Evolutionary conservation across 176 grass and related monocot genomes (phyloP).

Genomic region (Eleusine coracana): DNA sequence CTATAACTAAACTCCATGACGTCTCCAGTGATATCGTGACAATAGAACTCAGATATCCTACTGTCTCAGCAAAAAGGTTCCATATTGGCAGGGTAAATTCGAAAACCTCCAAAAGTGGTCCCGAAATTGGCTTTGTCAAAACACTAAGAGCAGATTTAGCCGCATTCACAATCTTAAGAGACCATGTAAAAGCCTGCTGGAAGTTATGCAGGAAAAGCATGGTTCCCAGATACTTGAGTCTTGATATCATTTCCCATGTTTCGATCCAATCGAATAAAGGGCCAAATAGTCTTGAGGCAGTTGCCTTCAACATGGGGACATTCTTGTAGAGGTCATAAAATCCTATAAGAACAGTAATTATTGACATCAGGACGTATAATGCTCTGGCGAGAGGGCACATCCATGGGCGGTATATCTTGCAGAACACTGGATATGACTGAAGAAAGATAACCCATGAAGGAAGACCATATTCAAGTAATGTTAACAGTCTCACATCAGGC

Average conservation of each 20-base stretch:
- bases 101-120: conserved; percentile 77
- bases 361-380: conserved; percentile 88
- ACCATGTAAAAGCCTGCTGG: conserved; percentile 80
- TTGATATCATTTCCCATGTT: conserved; percentile 98
- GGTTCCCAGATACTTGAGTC: conserved; percentile 91
- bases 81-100: conserved; percentile 78
- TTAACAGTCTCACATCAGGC: conserved; percentile 85
- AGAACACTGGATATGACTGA: conserved; percentile 95
- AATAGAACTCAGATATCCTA: conserved; percentile 59
- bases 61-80: conserved; percentile 67
- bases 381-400: conserved; percentile 93
- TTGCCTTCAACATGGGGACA: conserved; percentile 92
- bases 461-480: conserved; percentile 88
- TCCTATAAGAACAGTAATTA: conserved; percentile 90
- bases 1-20: conserved; percentile 60
- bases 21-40: conserved; percentile 56
- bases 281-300: conserved; percentile 89
- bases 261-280: conserved; percentile 99
- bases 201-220: conserved; percentile 99
- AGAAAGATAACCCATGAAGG: conserved; percentile 98
- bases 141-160: conserved; percentile 67
- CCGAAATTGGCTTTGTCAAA: conserved; percentile 75
- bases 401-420: conserved; percentile 96
- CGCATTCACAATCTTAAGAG: conserved; percentile 74
- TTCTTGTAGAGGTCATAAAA: conserved; percentile 99